Conservation (phyloP, 306 rosid species). For the Glycine soja region DNA sequence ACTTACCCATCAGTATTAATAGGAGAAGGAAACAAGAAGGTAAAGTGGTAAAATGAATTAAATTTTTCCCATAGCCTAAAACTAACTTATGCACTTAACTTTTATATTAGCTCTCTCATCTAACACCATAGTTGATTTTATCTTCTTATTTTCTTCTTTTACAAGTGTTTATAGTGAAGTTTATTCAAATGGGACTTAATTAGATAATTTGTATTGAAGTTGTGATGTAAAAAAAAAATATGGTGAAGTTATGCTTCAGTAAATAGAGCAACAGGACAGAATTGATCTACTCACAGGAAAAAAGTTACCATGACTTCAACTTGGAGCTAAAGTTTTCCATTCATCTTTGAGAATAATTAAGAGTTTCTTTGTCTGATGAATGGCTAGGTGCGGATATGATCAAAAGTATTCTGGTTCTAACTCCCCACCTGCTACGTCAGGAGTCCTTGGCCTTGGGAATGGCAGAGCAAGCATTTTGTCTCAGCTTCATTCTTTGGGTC, state of each 20-base stretch:
- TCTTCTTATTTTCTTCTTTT: neutral
- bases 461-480: conserved; percentile 69
- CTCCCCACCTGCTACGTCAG: conserved; percentile 68
- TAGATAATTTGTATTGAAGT: conserved; percentile 18
- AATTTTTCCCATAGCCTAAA: neutral
- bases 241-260: conserved; percentile 10
- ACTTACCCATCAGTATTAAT: neutral
- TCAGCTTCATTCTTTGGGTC: conserved; percentile 63
- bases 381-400: conserved; percentile 91
- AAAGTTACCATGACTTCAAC: conserved; percentile 33
- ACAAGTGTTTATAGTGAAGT: neutral
- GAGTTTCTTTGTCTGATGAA: conserved; percentile 34
- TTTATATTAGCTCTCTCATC: neutral
- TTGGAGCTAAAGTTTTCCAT: conserved; percentile 14
- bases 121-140: neutral
- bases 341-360: neutral
- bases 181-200: neutral
- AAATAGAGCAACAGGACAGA: neutral
- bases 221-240: neutral
- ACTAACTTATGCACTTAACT: neutral
- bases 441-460: conserved; percentile 87
- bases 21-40: neutral
- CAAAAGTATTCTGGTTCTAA: conserved; percentile 58
- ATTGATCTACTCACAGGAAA: neutral
- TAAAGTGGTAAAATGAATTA: neutral